Conservation (phyloP, 2,329 filamentous ascomycete genomes). For the Aspergillus novoparasiticus region DNA sequence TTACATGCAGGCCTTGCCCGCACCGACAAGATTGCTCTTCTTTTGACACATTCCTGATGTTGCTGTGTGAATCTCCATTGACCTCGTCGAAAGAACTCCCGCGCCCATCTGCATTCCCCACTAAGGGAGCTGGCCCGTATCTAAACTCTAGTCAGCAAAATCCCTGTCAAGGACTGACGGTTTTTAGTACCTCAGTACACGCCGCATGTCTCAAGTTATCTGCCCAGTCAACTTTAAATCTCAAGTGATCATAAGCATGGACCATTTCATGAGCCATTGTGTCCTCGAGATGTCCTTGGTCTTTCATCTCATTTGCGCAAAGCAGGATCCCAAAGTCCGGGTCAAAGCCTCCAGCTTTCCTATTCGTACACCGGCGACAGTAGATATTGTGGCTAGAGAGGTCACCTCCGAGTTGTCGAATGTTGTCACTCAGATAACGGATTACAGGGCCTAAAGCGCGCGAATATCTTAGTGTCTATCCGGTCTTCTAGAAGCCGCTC, state of each 20-base stretch:
- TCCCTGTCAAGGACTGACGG: background rate
- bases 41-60: conserved; percentile 87
- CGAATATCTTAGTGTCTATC: conserved; percentile 10
- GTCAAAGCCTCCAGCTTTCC: conserved; percentile 81
- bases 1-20: conserved; percentile 76
- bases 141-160: conserved; percentile 46
- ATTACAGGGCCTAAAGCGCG: conserved; percentile 67
- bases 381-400: conserved; percentile 75
- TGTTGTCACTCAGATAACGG: conserved; percentile 81
- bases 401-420: conserved; percentile 74
- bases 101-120: conserved; percentile 88
- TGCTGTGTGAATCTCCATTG: conserved; percentile 91
- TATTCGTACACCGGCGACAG: conserved; percentile 75
- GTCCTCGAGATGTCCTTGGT: conserved; percentile 83
- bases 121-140: conserved; percentile 91
- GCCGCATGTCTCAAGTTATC: conserved; percentile 84
- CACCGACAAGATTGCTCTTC: conserved; percentile 78
- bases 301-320: conserved; percentile 87
- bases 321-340: conserved; percentile 84
- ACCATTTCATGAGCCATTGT: conserved; percentile 97
- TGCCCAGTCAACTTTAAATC: conserved; percentile 87
- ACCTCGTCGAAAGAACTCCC: conserved; percentile 80
- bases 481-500: background rate
- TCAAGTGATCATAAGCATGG: conserved; percentile 89
- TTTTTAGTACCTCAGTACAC: conserved; percentile 75